Base-by-base conservation (phyloP, 139 green algal species). In the Nannochloris sp. region DNA sequence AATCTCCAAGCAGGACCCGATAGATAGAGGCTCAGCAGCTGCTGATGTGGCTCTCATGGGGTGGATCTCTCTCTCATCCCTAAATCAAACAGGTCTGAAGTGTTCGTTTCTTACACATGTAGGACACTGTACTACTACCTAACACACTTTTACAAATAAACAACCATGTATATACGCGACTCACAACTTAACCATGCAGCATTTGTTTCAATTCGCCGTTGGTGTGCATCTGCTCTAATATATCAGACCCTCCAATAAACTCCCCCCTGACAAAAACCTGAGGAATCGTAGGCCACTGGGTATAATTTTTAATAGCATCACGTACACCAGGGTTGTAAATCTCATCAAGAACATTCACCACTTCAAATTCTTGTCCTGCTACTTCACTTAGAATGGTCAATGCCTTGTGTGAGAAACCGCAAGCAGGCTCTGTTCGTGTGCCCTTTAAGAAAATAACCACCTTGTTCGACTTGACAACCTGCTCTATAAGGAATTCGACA, bases 261-360 rank as follows among this genome's bases (percentile, higher is more conserved):
- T 97, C 92, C 2, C 90, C 89, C 1, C 81, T 64, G 1, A 95
- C 60, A 72, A 93, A 97, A 36, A 86, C 79, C 81, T 95, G 88
- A 1, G 92, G 92, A 56, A 98, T 96, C 25, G 92, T 98, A 23
- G 92, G 92, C 92, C 92, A 98, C 59, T 92, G 79, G 39, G 69
- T 88, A 80, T 92, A 96, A 3, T 68, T 58, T 73, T 98, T 98
- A 75, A 98, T 90, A 19, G 87, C 87, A 13, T 97, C 87, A 32
- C 93, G 68, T 63, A 98, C 71, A 7, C 87, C 83, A 3, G 85
- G 87, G 79, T 92, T 92, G 74, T 86, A 80, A 36, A 89, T 77
- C 29, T 98, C 92, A 34, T 95, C 86, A 53, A 98, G 76, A 27
- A 98, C 92, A 68, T 98, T 92, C 9, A 97, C 84, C 2, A 89